phyloP scores from a whole-genome alignment of 78 protist genomes.

The Ministeria vibrans region DNA sequence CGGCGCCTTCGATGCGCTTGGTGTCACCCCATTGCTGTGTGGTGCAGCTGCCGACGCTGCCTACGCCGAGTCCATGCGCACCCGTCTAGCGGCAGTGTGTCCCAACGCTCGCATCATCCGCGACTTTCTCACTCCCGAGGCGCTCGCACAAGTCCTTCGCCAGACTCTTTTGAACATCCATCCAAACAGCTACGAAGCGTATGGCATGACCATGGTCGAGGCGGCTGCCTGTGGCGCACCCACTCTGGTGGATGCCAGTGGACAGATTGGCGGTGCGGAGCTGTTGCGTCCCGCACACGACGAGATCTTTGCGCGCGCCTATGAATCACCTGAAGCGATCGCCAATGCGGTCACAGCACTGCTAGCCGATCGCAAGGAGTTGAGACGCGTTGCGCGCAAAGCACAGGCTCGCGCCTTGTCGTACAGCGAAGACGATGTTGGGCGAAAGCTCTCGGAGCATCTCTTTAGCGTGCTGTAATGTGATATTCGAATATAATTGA shows the following conservation, averaged over 20 bases:
- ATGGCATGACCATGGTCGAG: slow-evolving; percentile 31
- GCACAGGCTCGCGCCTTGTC: too few species aligned
- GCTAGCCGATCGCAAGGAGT: too few species aligned
- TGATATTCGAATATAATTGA: too few species aligned
- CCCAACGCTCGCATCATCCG: background rate
- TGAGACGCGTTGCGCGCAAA: too few species aligned
- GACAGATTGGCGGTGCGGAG: background rate
- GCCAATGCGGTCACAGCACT: too few species aligned
- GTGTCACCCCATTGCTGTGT: background rate
- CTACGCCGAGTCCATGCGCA: background rate
- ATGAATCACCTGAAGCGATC: too few species aligned
- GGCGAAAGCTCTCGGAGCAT: too few species aligned
- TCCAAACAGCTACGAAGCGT: slow-evolving; percentile 21
- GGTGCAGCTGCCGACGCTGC: background rate
- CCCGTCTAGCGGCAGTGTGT: background rate
- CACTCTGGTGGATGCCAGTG: background rate
- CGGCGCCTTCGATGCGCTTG: too few species aligned
- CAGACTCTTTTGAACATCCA: slow-evolving; percentile 15
- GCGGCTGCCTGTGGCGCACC: slow-evolving; percentile 33
- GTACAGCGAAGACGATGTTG: too few species aligned
- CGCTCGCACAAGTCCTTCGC: background rate
- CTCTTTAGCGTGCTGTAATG: too few species aligned
- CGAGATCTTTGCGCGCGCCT: too few species aligned
- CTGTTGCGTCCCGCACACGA: background rate
- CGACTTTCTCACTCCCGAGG: background rate